These are phyloP conservation scores for Lichtheimia corymbifera DNA, from an alignment of 371 early-diverging fungal genomes.

Conservation along the genomic window DNA sequence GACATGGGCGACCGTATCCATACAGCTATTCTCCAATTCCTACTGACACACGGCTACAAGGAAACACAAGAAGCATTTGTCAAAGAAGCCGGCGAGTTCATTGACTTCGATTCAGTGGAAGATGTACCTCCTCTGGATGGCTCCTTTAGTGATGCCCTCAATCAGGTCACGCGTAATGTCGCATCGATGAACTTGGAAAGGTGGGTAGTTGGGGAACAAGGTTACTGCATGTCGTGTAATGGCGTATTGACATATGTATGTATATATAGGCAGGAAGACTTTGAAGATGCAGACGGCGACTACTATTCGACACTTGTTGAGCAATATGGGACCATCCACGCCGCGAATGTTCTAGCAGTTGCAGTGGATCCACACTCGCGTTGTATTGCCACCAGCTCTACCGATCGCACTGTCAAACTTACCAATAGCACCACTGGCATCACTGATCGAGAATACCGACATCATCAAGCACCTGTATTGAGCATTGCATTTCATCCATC, in stretches of 20 bases:
- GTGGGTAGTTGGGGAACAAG: not conserved
- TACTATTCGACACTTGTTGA: conserved; percentile 25
- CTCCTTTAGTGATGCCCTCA: not conserved
- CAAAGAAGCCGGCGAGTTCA: conserved; percentile 17
- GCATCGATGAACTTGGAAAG: conserved; percentile 10
- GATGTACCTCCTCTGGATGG: conserved; percentile 14
- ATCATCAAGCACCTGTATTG: conserved; percentile 65
- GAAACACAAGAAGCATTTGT: conserved; percentile 21
- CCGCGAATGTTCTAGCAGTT: conserved; percentile 56
- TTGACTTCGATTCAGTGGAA: conserved; percentile 13
- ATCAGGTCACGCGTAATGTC: conserved; percentile 2
- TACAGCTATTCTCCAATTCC: conserved; percentile 18
- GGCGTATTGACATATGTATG: too few species aligned
- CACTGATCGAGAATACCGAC: conserved; percentile 42
- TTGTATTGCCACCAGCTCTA: conserved; percentile 57
- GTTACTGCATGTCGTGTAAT: too few species aligned
- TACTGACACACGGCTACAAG: conserved; percentile 16
- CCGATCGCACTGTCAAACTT: conserved; percentile 68
- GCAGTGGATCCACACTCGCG: conserved; percentile 34
- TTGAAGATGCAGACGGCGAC: conserved; percentile 29
- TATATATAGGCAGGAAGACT: conserved; percentile 9
- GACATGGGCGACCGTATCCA: conserved; percentile 15
- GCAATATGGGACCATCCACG: conserved; percentile 41
- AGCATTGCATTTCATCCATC: conserved; percentile 69
- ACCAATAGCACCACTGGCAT: conserved; percentile 35